Conservation (phyloP, 257 asterid genomes). For the Scutellaria baicalensis region DNA sequence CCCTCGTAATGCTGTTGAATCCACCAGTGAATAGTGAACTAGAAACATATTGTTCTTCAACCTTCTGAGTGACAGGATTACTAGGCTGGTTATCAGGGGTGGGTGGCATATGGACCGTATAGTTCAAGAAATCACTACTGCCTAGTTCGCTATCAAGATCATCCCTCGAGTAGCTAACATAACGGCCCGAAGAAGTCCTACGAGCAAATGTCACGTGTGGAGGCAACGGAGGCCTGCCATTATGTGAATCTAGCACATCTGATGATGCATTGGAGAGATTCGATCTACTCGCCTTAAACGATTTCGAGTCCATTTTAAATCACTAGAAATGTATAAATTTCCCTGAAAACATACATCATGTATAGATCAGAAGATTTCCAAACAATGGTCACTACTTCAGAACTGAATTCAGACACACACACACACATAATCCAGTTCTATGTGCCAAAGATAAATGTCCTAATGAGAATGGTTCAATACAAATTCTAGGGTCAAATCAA, state of each 20-base stretch:
- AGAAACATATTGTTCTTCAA: constrained; percentile 63
- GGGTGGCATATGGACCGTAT: constrained; percentile 60
- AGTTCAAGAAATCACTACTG: constrained; percentile 39
- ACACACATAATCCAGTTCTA: neutral
- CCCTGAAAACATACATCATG: constrained; percentile 23
- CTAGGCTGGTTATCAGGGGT: constrained; percentile 65
- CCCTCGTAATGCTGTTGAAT: constrained; percentile 50
- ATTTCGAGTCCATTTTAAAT: constrained; percentile 47
- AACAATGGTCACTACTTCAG: too few relatives aligned
- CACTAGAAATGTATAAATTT: neutral
- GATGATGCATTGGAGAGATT: constrained; percentile 53
- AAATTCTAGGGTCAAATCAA: constrained; percentile 1
- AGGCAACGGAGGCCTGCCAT: constrained; percentile 52
- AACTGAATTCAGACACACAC: neutral
- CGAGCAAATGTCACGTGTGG: constrained; percentile 42
- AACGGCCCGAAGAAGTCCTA: constrained; percentile 59
- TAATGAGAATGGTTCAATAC: neutral
- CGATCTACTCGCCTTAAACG: constrained; percentile 51
- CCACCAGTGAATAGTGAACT: constrained; percentile 65
- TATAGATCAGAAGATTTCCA: neutral
- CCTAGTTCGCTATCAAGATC: constrained; percentile 65
- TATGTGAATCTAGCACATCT: constrained; percentile 37
- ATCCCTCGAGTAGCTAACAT: constrained; percentile 44
- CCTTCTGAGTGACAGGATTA: constrained; percentile 44
- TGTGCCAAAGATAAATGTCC: neutral